These are phyloP conservation scores for Eutrema salsugineum DNA, from an alignment of 441 rosid species.

Conservation along the genomic window DNA sequence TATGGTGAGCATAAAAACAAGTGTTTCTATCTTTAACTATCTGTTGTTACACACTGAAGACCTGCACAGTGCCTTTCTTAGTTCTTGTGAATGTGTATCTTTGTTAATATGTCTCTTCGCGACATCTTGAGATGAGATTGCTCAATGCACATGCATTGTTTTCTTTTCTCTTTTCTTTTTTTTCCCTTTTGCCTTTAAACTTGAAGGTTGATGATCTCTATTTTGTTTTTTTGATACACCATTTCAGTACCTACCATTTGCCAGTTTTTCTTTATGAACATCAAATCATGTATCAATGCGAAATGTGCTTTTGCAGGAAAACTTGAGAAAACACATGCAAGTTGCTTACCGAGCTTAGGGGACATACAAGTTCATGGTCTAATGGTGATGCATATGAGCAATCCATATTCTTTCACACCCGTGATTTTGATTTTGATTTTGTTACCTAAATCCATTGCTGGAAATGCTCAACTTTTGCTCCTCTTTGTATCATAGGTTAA, in stretches of 20 bases:
- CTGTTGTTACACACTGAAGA: neutral
- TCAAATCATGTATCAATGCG: neutral
- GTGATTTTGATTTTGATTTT: neutral
- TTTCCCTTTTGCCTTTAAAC: neutral
- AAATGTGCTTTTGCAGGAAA: conserved; percentile 39
- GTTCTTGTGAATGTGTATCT: conserved; percentile 4
- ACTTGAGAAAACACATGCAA: conserved; percentile 48
- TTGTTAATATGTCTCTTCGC: neutral
- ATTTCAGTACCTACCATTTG: neutral
- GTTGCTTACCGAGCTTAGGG: conserved; percentile 25
- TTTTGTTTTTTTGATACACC: neutral
- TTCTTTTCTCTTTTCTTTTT: neutral
- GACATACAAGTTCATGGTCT: conserved; percentile 48
- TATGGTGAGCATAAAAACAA: neutral
- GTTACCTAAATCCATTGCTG: neutral
- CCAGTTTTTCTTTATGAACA: neutral
- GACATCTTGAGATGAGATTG: neutral
- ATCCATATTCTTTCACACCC: neutral
- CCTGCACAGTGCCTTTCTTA: neutral
- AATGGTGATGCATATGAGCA: conserved; percentile 40
- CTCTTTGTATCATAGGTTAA: conserved; percentile 44
- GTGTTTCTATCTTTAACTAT: neutral
- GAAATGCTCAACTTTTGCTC: neutral
- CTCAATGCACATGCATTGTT: no score
- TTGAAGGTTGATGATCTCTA: neutral